phyloP scores from a whole-genome alignment of 768 basidiomycete species.

The Tremella fuciformis region DNA sequence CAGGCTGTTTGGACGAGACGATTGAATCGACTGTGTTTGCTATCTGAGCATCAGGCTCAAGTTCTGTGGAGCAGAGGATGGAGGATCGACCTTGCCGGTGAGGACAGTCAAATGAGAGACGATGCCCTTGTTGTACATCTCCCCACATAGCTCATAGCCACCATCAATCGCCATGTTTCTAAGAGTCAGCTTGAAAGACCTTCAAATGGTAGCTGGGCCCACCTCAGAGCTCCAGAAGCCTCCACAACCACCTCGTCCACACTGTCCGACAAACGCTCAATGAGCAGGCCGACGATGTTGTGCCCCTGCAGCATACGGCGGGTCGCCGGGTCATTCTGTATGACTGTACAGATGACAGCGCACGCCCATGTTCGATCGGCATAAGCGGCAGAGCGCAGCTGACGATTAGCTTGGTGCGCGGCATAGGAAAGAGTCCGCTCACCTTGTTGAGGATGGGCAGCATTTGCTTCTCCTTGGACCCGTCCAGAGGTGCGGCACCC shows the following conservation, averaged over 20 bases:
- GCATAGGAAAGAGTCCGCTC: constrained; percentile 9
- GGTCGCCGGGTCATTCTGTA: constrained; percentile 91
- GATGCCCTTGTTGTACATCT: constrained; percentile 96
- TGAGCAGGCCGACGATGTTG: constrained; percentile 81
- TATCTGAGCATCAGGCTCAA: constrained; percentile 58
- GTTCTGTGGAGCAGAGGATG: neutral
- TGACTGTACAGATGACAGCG: constrained; percentile 90
- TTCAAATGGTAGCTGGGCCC: constrained; percentile 50
- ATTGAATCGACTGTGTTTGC: constrained; percentile 68
- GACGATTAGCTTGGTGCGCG: constrained; percentile 6
- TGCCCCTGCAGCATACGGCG: constrained; percentile 83
- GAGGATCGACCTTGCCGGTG: constrained; percentile 32
- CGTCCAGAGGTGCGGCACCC: constrained; percentile 57
- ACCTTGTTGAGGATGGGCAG: constrained; percentile 91
- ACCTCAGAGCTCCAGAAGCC: constrained; percentile 84
- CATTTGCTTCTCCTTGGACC: constrained; percentile 69
- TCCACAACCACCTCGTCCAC: constrained; percentile 90
- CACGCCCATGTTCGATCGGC: constrained; percentile 92
- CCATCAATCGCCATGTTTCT: constrained; percentile 95
- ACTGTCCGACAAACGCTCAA: constrained; percentile 78
- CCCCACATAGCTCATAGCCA: constrained; percentile 89
- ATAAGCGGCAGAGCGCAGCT: constrained; percentile 58
- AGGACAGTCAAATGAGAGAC: constrained; percentile 57
- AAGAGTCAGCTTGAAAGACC: neutral
- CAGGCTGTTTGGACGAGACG: constrained; percentile 30